A percentile compares a stretch with the other conserved stretches of the same genome.
Conservation (phyloP, 371 early-diverging fungal species). For the Apophysomyces ossiformis region DNA sequence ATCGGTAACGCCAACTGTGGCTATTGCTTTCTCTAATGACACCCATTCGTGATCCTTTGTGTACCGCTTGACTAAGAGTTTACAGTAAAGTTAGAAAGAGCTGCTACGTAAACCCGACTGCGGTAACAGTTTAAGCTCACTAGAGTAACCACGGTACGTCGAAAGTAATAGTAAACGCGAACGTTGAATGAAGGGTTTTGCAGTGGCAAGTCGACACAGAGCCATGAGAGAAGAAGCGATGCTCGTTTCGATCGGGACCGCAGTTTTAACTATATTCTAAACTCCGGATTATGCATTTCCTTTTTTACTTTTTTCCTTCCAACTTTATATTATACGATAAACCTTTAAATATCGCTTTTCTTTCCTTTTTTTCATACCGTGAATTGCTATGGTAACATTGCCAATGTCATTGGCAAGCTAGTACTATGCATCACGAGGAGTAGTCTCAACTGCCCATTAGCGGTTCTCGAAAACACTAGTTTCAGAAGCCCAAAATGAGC, state of each 20-base stretch:
- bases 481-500: no score
- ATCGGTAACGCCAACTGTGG: slow-evolving; percentile 83
- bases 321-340: no score
- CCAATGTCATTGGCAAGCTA: no score
- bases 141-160: not conserved
- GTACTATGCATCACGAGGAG: no score
- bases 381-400: no score
- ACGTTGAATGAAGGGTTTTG: not conserved
- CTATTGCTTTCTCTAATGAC: slow-evolving; percentile 58
- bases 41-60: slow-evolving; percentile 91
- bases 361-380: no score
- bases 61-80: slow-evolving; percentile 44
- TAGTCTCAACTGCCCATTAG: no score
- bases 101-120: no score
- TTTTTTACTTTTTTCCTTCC: no score
- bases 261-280: not conserved
- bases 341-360: no score
- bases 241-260: not conserved
- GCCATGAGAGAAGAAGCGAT: not conserved
- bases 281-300: slow-evolving; percentile 1
- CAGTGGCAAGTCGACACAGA: not conserved
- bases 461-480: no score
- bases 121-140: not conserved
- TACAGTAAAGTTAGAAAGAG: not conserved
- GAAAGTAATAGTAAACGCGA: not conserved